A percentile compares a stretch with the other conserved stretches of the same genome.
phyloP scores from a whole-genome alignment of 2,329 filamentous ascomycete species.

The Neonectria faginata region DNA sequence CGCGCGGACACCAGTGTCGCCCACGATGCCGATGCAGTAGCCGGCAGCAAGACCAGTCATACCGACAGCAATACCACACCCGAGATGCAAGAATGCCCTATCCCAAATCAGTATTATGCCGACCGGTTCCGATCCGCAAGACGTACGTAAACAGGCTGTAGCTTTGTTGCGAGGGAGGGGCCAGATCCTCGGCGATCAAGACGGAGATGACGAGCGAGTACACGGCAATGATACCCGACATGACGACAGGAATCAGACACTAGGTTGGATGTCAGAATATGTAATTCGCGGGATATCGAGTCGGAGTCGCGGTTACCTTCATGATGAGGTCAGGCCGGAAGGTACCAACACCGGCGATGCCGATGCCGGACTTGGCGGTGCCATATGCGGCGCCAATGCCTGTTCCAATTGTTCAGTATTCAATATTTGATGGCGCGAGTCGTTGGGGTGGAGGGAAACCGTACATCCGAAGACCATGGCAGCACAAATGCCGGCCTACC shows the following conservation, averaged over 20 bases:
- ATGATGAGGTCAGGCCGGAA: slow-evolving; percentile 90
- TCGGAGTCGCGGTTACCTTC: slow-evolving; percentile 71
- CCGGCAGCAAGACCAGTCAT: slow-evolving; percentile 93
- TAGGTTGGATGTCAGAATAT: slow-evolving; percentile 51
- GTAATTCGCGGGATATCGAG: neutral
- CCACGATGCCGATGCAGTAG: slow-evolving; percentile 95
- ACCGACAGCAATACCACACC: slow-evolving; percentile 89
- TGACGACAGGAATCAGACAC: slow-evolving; percentile 90
- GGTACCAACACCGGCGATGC: slow-evolving; percentile 86
- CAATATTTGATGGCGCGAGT: slow-evolving; percentile 29
- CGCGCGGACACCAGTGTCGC: slow-evolving; percentile 91
- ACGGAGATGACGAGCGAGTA: slow-evolving; percentile 98
- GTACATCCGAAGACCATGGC: slow-evolving; percentile 89
- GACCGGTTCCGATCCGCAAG: slow-evolving; percentile 1
- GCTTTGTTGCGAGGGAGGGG: slow-evolving; percentile 71
- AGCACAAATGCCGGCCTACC: slow-evolving; percentile 79
- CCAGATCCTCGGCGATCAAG: slow-evolving; percentile 91
- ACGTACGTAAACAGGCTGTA: slow-evolving; percentile 88
- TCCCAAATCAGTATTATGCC: slow-evolving; percentile 34
- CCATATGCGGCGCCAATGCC: slow-evolving; percentile 83
- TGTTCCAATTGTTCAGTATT: slow-evolving; percentile 50
- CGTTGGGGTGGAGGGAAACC: slow-evolving; percentile 47
- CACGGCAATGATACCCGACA: slow-evolving; percentile 99
- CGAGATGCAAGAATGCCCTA: slow-evolving; percentile 93
- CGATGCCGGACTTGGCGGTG: slow-evolving; percentile 89